These are phyloP conservation scores for Polyporus arcularius DNA, from an alignment of 768 basidiomycete genomes.

Conservation along the genomic window DNA sequence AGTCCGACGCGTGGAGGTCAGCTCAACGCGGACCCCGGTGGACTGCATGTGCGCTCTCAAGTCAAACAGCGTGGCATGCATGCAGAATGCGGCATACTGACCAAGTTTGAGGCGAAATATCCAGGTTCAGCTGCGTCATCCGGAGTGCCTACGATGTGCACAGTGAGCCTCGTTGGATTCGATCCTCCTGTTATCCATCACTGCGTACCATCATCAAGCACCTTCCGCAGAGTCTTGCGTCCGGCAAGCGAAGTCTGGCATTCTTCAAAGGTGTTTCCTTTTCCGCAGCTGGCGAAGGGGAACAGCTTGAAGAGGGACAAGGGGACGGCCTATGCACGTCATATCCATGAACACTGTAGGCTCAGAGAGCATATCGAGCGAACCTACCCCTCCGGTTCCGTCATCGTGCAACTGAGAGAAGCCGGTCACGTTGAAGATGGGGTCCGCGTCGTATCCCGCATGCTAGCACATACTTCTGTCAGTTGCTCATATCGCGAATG, in stretches of 20 bases:
- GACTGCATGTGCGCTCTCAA: conserved; percentile 38
- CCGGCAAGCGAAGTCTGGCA: conserved; percentile 50
- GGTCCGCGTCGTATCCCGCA: conserved; percentile 30
- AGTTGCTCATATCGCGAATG: not conserved
- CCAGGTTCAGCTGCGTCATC: conserved; percentile 67
- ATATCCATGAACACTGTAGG: not conserved
- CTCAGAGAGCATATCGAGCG: not conserved
- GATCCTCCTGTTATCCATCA: not conserved
- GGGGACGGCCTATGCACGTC: conserved; percentile 33
- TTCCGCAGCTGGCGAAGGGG: conserved; percentile 48
- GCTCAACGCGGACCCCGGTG: conserved; percentile 56
- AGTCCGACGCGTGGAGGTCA: conserved; percentile 59
- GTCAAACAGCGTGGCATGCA: conserved; percentile 44
- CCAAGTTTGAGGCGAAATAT: conserved; percentile 65
- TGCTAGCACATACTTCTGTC: not conserved
- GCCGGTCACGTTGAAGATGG: conserved; percentile 44
- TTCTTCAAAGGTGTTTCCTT: conserved; percentile 42
- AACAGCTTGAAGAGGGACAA: conserved; percentile 66
- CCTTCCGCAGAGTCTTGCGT: conserved; percentile 49
- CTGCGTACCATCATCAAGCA: conserved; percentile 48
- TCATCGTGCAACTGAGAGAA: conserved; percentile 67
- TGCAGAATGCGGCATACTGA: conserved; percentile 39
- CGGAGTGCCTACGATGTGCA: conserved; percentile 44
- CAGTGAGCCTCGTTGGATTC: not conserved
- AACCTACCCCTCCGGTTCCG: conserved; percentile 61